These are phyloP conservation scores for Umbelopsis vinacea DNA, from an alignment of 192 early-diverging fungal species.

Conservation along the genomic window DNA sequence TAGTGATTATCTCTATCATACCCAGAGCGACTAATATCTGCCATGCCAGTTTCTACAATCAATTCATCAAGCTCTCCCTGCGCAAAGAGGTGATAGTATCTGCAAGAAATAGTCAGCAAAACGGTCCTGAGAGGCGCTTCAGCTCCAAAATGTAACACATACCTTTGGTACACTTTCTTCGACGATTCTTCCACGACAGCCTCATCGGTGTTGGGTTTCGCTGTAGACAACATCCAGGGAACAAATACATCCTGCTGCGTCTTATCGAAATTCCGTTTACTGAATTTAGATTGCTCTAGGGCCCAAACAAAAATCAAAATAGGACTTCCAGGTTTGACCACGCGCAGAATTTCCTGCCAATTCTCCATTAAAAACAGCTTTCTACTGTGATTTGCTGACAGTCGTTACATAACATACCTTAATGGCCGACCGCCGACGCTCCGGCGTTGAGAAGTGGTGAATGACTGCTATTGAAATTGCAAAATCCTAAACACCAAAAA, in stretches of 20 bases:
- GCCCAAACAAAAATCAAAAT: constrained; percentile 96
- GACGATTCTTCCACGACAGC: constrained; percentile 26
- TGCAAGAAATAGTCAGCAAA: constrained; percentile 33
- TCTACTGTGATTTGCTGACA: not conserved
- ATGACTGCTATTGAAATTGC: constrained; percentile 95
- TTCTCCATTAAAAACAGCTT: not conserved
- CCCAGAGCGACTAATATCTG: constrained; percentile 67
- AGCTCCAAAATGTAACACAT: not conserved
- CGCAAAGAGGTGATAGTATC: constrained; percentile 93
- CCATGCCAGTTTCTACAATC: constrained; percentile 54
- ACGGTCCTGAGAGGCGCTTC: not conserved
- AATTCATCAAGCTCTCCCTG: constrained; percentile 85
- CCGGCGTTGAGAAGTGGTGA: constrained; percentile 86
- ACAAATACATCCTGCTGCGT: constrained; percentile 91
- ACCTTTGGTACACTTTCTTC: constrained; percentile 55
- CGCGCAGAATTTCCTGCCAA: constrained; percentile 73
- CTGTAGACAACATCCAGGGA: constrained; percentile 80
- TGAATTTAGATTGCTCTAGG: constrained; percentile 80
- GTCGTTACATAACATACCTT: constrained; percentile 37
- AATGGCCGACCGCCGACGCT: constrained; percentile 74
- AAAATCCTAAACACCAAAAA: constrained; percentile 73
- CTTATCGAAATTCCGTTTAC: constrained; percentile 78
- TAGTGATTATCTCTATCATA: constrained; percentile 98
- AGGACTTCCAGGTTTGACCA: constrained; percentile 70
- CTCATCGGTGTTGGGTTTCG: constrained; percentile 37